These are phyloP conservation scores for Myriosclerotinia duriaeana DNA, from an alignment of 2,329 filamentous ascomycete genomes.

Conservation along the genomic window DNA sequence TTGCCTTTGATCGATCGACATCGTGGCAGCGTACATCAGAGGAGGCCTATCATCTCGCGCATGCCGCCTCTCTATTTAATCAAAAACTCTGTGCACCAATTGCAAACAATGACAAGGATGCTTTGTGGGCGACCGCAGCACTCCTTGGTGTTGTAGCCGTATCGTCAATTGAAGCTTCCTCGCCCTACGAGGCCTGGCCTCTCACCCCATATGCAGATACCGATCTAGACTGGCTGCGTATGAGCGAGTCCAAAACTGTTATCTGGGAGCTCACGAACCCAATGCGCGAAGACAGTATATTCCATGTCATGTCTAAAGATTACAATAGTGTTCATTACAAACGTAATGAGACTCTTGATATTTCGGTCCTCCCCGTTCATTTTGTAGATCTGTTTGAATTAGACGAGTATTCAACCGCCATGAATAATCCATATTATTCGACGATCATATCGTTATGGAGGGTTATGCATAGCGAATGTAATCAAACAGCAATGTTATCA, in stretches of 20 bases:
- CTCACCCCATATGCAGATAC: constrained; percentile 45
- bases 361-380: background rate
- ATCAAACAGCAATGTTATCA: constrained; percentile 40
- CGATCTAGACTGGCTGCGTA: constrained; percentile 59
- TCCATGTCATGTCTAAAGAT: background rate
- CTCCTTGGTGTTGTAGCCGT: constrained; percentile 50
- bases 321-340: background rate
- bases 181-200: constrained; percentile 55
- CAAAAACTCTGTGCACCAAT: constrained; percentile 45
- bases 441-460: constrained; percentile 18
- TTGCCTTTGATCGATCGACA: constrained; percentile 36
- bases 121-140: constrained; percentile 49
- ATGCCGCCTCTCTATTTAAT: constrained; percentile 50
- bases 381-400: constrained; percentile 30
- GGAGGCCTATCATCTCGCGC: constrained; percentile 47
- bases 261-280: constrained; percentile 46
- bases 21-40: constrained; percentile 27
- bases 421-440: constrained; percentile 28
- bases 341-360: background rate
- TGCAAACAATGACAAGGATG: constrained; percentile 46
- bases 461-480: constrained; percentile 29
- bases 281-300: constrained; percentile 4
- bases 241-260: constrained; percentile 55
- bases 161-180: constrained; percentile 46
- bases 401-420: constrained; percentile 8